Percentiles rank a stretch among this genome's conserved stretches.
phyloP scores from a whole-genome alignment of 257 asterid species.

The Salvia rosmarinus region DNA sequence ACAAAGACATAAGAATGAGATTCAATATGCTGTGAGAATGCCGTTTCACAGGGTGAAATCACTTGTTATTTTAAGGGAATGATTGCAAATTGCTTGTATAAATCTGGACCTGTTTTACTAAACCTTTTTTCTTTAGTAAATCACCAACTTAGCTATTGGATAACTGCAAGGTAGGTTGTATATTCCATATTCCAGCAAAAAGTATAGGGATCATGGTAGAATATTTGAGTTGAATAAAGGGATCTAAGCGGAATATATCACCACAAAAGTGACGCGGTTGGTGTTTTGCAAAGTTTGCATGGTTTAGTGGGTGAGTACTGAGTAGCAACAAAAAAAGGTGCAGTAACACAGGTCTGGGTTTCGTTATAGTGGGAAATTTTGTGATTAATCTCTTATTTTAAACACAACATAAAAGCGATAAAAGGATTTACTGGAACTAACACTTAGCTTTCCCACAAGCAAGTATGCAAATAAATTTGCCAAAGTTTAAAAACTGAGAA shows the following conservation, averaged over 20 bases:
- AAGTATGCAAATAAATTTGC: neutral
- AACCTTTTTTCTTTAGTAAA: neutral
- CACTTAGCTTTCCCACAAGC: neutral
- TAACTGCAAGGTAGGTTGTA: neutral
- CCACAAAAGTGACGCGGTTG: neutral
- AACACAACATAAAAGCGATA: neutral
- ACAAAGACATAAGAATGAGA: neutral
- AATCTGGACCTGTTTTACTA: neutral
- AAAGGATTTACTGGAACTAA: neutral
- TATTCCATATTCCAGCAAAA: neutral
- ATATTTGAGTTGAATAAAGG: neutral
- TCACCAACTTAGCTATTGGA: neutral
- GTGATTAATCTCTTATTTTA: neutral
- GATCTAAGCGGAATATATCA: neutral
- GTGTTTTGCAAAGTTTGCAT: neutral
- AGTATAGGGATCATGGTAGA: neutral
- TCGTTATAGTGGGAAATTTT: neutral
- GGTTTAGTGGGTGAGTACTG: neutral
- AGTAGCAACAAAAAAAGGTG: neutral
- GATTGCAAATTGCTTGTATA: neutral
- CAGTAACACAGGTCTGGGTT: neutral
- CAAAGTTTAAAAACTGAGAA: constrained; percentile 2
- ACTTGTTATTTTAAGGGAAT: neutral
- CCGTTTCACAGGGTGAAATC: neutral
- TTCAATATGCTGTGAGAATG: neutral